phyloP scores from a whole-genome alignment of 148 eudicot genomes.

The Salicornia ramosissima region DNA sequence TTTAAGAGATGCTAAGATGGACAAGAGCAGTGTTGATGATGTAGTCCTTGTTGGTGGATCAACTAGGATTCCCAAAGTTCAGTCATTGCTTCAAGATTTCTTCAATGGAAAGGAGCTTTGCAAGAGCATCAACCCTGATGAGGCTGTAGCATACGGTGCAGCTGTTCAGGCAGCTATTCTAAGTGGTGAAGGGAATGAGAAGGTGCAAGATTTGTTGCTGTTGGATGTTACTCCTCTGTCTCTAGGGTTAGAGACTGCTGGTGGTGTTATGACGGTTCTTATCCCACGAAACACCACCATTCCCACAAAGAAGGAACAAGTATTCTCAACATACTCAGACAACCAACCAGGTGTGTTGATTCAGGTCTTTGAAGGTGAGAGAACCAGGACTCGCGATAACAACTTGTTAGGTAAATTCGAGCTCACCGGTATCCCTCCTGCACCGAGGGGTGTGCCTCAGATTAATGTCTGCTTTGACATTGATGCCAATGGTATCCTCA shows the following conservation, averaged over 20 bases:
- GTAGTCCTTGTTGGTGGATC: constrained; percentile 60
- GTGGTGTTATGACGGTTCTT: constrained; percentile 50
- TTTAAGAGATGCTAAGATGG: constrained; percentile 53
- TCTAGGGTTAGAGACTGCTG: constrained; percentile 49
- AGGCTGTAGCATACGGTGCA: constrained; percentile 52
- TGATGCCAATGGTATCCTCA: constrained; percentile 51
- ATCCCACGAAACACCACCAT: constrained; percentile 56
- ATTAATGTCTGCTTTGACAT: constrained; percentile 52
- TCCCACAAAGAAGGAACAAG: constrained; percentile 55
- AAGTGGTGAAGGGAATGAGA: constrained; percentile 57
- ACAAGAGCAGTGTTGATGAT: constrained; percentile 42
- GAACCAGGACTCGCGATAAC: constrained; percentile 46
- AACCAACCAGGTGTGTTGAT: constrained; percentile 54
- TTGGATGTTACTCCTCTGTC: constrained; percentile 52
- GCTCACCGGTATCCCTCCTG: constrained; percentile 48
- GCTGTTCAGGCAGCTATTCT: constrained; percentile 50
- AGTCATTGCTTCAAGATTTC: constrained; percentile 45
- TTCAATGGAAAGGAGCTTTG: constrained; percentile 57
- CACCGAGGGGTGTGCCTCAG: constrained; percentile 54
- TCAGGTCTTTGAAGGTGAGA: constrained; percentile 50
- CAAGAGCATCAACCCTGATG: constrained; percentile 53
- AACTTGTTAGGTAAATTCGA: constrained; percentile 48
- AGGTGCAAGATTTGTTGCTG: constrained; percentile 44
- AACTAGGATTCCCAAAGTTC: constrained; percentile 50
- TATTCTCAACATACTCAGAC: constrained; percentile 51